A percentile compares a stretch with the other conserved stretches of the same genome.
phyloP scores from a whole-genome alignment of 1,284 basidiomycete species.

The Xanthoconium separans region DNA sequence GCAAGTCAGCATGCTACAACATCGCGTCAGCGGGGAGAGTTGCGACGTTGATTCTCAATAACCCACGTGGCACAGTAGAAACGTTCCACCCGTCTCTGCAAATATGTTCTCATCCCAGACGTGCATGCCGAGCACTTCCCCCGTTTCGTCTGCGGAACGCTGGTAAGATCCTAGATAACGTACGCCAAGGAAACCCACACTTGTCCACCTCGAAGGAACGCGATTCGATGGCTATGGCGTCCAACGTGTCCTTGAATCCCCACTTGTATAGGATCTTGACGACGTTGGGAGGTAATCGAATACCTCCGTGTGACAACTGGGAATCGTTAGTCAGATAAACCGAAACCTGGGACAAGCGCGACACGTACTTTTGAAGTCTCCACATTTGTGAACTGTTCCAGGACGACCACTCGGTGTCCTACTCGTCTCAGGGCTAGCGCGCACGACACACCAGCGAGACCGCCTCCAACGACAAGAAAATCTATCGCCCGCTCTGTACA shows the following conservation, averaged over 20 bases:
- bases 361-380: slow-evolving; percentile 33
- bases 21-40: slow-evolving; percentile 3
- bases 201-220: slow-evolving; percentile 39
- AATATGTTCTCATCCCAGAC: slow-evolving; percentile 55
- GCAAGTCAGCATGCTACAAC: slow-evolving; percentile 30
- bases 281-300: slow-evolving; percentile 54
- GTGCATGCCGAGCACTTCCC: slow-evolving; percentile 50
- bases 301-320: slow-evolving; percentile 36
- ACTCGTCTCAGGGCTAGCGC: slow-evolving; percentile 53
- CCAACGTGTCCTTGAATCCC: slow-evolving; percentile 46
- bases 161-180: slow-evolving; percentile 7
- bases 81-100: slow-evolving; percentile 53
- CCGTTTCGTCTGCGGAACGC: slow-evolving; percentile 39
- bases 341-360: background rate
- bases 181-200: slow-evolving; percentile 36
- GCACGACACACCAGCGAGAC: slow-evolving; percentile 51
- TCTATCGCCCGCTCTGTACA: slow-evolving; percentile 35
- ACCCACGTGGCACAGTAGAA: slow-evolving; percentile 50
- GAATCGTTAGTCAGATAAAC: background rate
- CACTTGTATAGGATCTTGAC: slow-evolving; percentile 57
- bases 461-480: slow-evolving; percentile 52
- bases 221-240: slow-evolving; percentile 38
- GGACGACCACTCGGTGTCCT: slow-evolving; percentile 53
- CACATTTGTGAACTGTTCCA: slow-evolving; percentile 45
- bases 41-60: background rate